Evolutionary conservation across 2,329 filamentous ascomycete genomes (phyloP).

Genomic region (Penicillium sp.): DNA sequence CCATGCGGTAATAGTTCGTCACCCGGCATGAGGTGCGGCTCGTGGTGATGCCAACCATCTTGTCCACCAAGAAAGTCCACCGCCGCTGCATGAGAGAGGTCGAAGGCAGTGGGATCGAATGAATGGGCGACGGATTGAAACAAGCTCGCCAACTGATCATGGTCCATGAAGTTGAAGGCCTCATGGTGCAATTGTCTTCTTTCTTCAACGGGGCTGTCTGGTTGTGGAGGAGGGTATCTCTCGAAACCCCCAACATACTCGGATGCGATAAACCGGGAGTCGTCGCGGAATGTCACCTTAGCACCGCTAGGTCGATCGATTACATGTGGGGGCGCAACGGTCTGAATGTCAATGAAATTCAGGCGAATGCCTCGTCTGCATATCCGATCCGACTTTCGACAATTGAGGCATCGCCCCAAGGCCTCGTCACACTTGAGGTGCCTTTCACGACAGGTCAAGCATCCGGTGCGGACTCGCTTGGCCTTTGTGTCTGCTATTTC

Average conservation of each 20-base stretch:
- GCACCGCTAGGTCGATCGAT: constrained; percentile 66
- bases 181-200: constrained; percentile 23
- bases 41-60: constrained; percentile 27
- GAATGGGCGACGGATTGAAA: constrained; percentile 55
- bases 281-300: constrained; percentile 78
- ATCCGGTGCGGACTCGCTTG: constrained; percentile 87
- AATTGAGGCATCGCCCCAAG: constrained; percentile 70
- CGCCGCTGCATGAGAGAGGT: constrained; percentile 42
- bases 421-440: constrained; percentile 91
- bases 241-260: constrained; percentile 81
- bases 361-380: constrained; percentile 85
- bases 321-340: constrained; percentile 64
- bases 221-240: constrained; percentile 65
- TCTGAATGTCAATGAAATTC: constrained; percentile 87
- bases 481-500: constrained; percentile 57
- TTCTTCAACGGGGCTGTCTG: constrained; percentile 34
- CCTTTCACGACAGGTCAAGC: constrained; percentile 83
- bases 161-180: constrained; percentile 33
- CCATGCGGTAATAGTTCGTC: constrained; percentile 31
- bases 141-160: constrained; percentile 47
- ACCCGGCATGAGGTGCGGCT: constrained; percentile 21
- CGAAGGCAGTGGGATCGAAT: constrained; percentile 51
- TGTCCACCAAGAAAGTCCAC: constrained; percentile 32
- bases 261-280: constrained; percentile 85
- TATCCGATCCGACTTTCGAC: constrained; percentile 79